Percentiles rank a stretch among this genome's conserved stretches.
phyloP scores from a whole-genome alignment of 2,329 filamentous ascomycete genomes.

The Laburnicola sp. region DNA sequence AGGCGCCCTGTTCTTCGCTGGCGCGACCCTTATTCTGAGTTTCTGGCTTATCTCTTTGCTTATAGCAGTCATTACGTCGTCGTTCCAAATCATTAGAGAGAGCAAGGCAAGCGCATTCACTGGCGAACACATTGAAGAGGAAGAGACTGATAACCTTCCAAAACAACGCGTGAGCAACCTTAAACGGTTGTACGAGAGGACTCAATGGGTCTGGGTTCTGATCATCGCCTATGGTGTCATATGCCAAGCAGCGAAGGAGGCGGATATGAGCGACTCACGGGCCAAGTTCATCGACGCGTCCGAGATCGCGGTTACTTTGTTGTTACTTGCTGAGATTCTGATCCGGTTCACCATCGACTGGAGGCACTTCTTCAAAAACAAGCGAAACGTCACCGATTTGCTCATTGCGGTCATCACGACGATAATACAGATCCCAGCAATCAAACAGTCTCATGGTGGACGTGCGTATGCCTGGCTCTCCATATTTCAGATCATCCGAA shows the following conservation, averaged over 20 bases:
- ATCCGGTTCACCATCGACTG: constrained; percentile 78
- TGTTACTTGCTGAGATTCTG: constrained; percentile 80
- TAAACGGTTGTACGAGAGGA: constrained; percentile 75
- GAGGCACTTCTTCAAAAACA: constrained; percentile 74
- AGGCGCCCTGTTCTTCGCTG: constrained; percentile 74
- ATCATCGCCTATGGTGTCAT: constrained; percentile 81
- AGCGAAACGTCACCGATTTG: constrained; percentile 79
- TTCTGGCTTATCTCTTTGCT: constrained; percentile 93
- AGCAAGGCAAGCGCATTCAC: constrained; percentile 93
- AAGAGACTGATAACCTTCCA: constrained; percentile 35
- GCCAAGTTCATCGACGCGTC: constrained; percentile 68
- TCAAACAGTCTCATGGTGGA: constrained; percentile 64
- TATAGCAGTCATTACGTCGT: constrained; percentile 97
- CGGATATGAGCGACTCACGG: constrained; percentile 68
- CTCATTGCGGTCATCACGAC: constrained; percentile 77
- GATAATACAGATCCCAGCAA: constrained; percentile 81
- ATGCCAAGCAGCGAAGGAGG: constrained; percentile 75
- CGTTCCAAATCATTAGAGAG: constrained; percentile 96
- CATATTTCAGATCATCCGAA: constrained; percentile 87
- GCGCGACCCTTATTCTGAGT: constrained; percentile 84
- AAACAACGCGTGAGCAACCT: constrained; percentile 55
- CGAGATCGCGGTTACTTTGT: constrained; percentile 74
- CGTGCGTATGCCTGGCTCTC: constrained; percentile 84
- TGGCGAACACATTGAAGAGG: constrained; percentile 61
- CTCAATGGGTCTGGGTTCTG: constrained; percentile 74